Conservation (phyloP, 805 yeast genomes). For the Suhomyces canberraensis region DNA sequence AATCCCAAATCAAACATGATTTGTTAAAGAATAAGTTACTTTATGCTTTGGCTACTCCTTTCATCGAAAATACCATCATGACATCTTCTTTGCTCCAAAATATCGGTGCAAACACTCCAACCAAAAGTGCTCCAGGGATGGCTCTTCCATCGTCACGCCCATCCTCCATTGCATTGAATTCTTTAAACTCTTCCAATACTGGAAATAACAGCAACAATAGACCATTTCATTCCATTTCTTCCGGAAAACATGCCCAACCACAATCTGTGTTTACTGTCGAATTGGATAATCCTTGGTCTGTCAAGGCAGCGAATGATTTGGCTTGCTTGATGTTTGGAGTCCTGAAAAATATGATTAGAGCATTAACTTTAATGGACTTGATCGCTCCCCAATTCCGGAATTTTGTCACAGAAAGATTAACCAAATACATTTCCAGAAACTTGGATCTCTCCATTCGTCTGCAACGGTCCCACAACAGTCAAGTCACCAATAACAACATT, state of each 20-base stretch:
- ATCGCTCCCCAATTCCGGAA: slow-evolving; percentile 73
- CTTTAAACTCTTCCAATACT: slow-evolving; percentile 11
- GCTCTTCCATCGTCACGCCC: neutral
- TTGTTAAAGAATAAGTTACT: slow-evolving; percentile 45
- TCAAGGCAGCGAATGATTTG: slow-evolving; percentile 83
- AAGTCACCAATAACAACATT: slow-evolving; percentile 36
- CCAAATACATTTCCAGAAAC: slow-evolving; percentile 19
- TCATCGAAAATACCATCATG: slow-evolving; percentile 40
- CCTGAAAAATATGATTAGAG: slow-evolving; percentile 57
- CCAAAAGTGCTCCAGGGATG: slow-evolving; percentile 1
- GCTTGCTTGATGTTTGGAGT: slow-evolving; percentile 87
- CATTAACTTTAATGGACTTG: slow-evolving; percentile 68
- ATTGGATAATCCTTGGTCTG: slow-evolving; percentile 68
- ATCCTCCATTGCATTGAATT: slow-evolving; percentile 26
- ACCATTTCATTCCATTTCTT: slow-evolving; percentile 60
- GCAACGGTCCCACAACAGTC: slow-evolving; percentile 9
- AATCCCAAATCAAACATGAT: slow-evolving; percentile 31
- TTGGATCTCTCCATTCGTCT: slow-evolving; percentile 15
- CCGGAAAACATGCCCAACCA: slow-evolving; percentile 69
- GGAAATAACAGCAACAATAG: slow-evolving; percentile 25
- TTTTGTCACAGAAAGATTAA: slow-evolving; percentile 59
- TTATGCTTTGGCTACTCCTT: slow-evolving; percentile 67
- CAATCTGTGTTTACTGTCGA: slow-evolving; percentile 86
- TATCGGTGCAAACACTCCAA: slow-evolving; percentile 17
- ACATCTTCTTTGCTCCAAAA: slow-evolving; percentile 20